Evolutionary conservation across 345 rosid species (phyloP).

Genomic region (Rhodomyrtus tomentosa): DNA sequence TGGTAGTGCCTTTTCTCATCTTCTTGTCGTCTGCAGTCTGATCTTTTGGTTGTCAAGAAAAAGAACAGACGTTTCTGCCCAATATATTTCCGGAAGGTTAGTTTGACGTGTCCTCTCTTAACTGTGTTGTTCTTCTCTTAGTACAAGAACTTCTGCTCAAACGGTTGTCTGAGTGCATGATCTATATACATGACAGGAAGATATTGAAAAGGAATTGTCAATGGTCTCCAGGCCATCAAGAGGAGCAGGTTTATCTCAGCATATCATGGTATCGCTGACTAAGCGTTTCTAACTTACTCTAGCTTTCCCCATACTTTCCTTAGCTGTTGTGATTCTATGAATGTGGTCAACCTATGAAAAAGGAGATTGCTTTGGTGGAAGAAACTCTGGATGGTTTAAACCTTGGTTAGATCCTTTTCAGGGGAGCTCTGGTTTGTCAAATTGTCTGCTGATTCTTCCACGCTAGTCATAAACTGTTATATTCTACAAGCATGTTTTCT

Average conservation of each 20-base stretch:
- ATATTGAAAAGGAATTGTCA: slow-evolving; percentile 72
- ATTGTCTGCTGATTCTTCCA: neutral
- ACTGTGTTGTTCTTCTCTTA: neutral
- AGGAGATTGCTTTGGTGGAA: neutral
- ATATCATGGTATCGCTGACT: slow-evolving; percentile 56
- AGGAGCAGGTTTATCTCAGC: slow-evolving; percentile 52
- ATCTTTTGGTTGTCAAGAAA: slow-evolving; percentile 75
- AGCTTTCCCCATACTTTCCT: neutral
- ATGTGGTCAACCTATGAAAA: neutral
- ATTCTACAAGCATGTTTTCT: neutral
- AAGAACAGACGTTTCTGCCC: slow-evolving; percentile 81
- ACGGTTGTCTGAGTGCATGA: neutral
- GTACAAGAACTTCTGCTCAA: neutral
- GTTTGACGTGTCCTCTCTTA: neutral
- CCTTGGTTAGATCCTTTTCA: neutral
- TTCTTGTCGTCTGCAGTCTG: slow-evolving; percentile 53
- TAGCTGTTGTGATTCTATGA: neutral
- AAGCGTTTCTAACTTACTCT: neutral
- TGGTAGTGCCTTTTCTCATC: neutral
- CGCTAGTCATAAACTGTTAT: neutral
- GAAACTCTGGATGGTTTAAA: neutral
- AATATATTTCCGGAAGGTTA: slow-evolving; percentile 87
- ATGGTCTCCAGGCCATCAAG: slow-evolving; percentile 59
- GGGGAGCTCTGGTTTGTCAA: neutral
- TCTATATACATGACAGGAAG: slow-evolving; percentile 35